A percentile compares a stretch with the other conserved stretches of the same genome.
These are phyloP conservation scores for Rhodotorula toruloides DNA, from an alignment of 768 basidiomycete species.

Conservation along the genomic window DNA sequence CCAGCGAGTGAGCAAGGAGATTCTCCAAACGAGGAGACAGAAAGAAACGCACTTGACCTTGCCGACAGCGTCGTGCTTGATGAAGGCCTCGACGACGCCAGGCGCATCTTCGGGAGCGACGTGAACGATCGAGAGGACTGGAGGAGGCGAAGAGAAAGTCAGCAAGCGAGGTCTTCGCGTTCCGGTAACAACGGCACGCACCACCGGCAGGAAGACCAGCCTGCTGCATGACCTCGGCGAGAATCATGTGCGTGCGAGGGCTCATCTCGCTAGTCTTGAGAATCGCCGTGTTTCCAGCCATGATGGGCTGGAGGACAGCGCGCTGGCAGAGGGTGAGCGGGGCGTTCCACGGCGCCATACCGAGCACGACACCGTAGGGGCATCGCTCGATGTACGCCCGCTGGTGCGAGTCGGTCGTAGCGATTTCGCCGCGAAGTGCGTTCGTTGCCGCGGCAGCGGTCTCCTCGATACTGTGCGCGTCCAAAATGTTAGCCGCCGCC, in stretches of 20 bases:
- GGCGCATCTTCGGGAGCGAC: conserved; percentile 42
- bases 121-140: conserved; percentile 47
- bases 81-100: conserved; percentile 40
- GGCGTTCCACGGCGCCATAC: conserved; percentile 19
- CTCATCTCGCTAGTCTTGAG: conserved; percentile 44
- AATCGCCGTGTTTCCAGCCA: conserved; percentile 47
- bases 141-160: no score
- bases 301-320: conserved; percentile 46
- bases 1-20: neutral
- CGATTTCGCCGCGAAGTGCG: conserved; percentile 38
- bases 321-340: conserved; percentile 43
- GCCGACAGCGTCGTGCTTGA: conserved; percentile 39
- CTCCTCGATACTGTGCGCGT: conserved; percentile 28
- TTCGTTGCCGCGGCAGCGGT: conserved; percentile 22
- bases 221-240: conserved; percentile 47
- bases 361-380: conserved; percentile 39
- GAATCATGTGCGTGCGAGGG: conserved; percentile 45
- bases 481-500: neutral
- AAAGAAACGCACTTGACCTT: conserved; percentile 35
- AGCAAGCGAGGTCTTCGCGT: no score
- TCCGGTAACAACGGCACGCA: neutral
- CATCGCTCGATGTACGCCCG: conserved; percentile 33
- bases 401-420: conserved; percentile 18
- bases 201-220: conserved; percentile 48
- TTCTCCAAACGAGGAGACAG: no score